phyloP scores from a whole-genome alignment of 2,329 filamentous ascomycete species.

The Ceratocystiopsis brevicomis region DNA sequence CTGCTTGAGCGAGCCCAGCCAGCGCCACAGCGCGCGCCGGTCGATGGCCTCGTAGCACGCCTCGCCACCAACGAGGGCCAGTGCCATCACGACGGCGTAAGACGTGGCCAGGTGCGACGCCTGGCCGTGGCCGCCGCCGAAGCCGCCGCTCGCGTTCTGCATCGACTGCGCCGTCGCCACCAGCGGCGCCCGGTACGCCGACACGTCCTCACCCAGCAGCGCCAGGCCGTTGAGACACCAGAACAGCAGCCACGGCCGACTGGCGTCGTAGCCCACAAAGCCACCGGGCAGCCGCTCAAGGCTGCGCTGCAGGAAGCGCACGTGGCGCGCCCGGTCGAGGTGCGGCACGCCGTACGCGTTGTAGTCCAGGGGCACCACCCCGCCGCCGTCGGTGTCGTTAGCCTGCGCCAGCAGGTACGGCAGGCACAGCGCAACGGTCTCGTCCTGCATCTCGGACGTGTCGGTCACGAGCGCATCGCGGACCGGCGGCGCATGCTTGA shows the following conservation, averaged over 20 bases:
- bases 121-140: conserved; percentile 87
- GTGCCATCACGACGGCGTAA: conserved; percentile 64
- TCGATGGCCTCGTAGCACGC: conserved; percentile 57
- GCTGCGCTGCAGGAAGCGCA: conserved; percentile 40
- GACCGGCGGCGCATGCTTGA: conserved; percentile 40
- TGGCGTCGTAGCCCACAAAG: conserved; percentile 65
- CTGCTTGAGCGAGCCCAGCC: conserved; percentile 74
- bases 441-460: conserved; percentile 48
- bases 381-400: conserved; percentile 54
- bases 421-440: conserved; percentile 49
- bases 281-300: conserved; percentile 44
- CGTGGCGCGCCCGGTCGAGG: conserved; percentile 46
- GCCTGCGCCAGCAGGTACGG: conserved; percentile 38
- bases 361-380: conserved; percentile 21
- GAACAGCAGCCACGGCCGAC: conserved; percentile 84
- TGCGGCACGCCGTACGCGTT: conserved; percentile 58
- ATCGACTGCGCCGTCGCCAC: conserved; percentile 58
- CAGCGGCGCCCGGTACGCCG: conserved; percentile 48
- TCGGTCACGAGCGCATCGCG: conserved; percentile 46
- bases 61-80: conserved; percentile 60
- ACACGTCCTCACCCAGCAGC: conserved; percentile 56
- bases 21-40: conserved; percentile 74
- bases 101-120: conserved; percentile 73
- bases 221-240: conserved; percentile 67
- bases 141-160: conserved; percentile 71